Base-by-base conservation (phyloP, 192 early-diverging fungal species). In the Coemansia sp. region DNA sequence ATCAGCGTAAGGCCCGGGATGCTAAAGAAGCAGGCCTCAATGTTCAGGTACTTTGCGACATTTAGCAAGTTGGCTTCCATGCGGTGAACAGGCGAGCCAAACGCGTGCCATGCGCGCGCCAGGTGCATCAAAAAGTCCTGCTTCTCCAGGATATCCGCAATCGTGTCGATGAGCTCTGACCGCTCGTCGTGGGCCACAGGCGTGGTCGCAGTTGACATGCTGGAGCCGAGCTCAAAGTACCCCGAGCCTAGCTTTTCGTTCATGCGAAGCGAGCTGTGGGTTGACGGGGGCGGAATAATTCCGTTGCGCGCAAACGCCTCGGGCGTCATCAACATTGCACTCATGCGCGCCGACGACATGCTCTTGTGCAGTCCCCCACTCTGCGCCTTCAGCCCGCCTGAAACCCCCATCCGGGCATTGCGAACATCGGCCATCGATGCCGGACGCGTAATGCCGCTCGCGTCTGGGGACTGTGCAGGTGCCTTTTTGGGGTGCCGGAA, bases 1-100 rank as follows among this genome's bases (percentile, higher is more conserved):
- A 87, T 67, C 1, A 89, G 71, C 67, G 87, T 86, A 33, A 87
- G 64, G 11, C 85, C 84, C 33, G 88, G 88, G 14, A 87, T 46
- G 35, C 85, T 86, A 9, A 86, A 75, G 35, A 84, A 88, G 42
- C 82, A 83, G 2, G 84, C 67, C 16, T 88, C 82, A 18, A 88
- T 72, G 28, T 80, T 76, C 14, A 88, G 61, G 5, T 77, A 70
- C 24, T 67, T 56, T 6, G 87, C 78, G 4, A 86, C 80, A 28
- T 80, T 59, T 25, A 83, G 71, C 56, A 88, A 67, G 38, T 82
- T 78, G 9, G 71, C 65, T 56, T 88, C 87, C 44, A 88, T 68
- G 12, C 87, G 75, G 54, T 86, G 85, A 0, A 82, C 82, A 2
- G 87, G 87, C 11, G 82, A 77, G 11, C 87, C 87, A 42, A 84